Evolutionary conservation across 2,329 filamentous ascomycete species (phyloP), one percentile per base, ranked within the genome.

Genomic region (Penicillium sp.): DNA sequence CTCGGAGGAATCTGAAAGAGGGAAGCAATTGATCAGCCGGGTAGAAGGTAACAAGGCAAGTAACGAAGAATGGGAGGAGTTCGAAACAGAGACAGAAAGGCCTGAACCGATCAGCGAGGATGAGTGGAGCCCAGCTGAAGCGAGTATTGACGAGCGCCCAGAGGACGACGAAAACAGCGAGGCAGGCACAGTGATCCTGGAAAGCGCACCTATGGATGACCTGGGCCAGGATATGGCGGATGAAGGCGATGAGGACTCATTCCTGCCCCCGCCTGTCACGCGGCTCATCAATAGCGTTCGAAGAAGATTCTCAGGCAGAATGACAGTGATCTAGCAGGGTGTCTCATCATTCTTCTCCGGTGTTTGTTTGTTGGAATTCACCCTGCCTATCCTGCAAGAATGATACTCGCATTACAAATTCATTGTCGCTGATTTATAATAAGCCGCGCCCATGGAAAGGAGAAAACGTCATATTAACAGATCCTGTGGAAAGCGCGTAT

Each of bases 221-320:
- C 5, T 34, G 29, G 42, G n/a, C 16, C 29, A 34, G 42, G 16
- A 34, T 45, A 1, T 32, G 29, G 16, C 27, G 16, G 42, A 45
- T 23, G n/a, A 34, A 34, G 29, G 16, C 16, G 42, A 45, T 2
- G 35, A 14, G n/a, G 27, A 32, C 42, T 34, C 29, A 45, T 45
- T 34, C 42, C 42, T 43, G 26, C n/a, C 13, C 18, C 40, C 40
- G 40, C 40, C 40, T 43, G 26, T 43, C 40, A 43, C 40, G 40
- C 14, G 40, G 27, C 40, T 43, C 14, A 43, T 43, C 14, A 43
- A 44, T 44, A 44, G 41, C 27, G 8, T 44, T 13, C 27, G 41
- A 44, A 44, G 41, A 44, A 44, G 27, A 44, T 32, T 44, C 41
- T 44, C 16, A 18, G 41, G 41, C 41, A 16, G 41, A 44, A n/a